Evolutionary conservation across 2,329 filamentous ascomycete genomes (phyloP), one percentile per base, ranked within the genome.

Genomic region (Hymenoscyphus fraxineus): DNA sequence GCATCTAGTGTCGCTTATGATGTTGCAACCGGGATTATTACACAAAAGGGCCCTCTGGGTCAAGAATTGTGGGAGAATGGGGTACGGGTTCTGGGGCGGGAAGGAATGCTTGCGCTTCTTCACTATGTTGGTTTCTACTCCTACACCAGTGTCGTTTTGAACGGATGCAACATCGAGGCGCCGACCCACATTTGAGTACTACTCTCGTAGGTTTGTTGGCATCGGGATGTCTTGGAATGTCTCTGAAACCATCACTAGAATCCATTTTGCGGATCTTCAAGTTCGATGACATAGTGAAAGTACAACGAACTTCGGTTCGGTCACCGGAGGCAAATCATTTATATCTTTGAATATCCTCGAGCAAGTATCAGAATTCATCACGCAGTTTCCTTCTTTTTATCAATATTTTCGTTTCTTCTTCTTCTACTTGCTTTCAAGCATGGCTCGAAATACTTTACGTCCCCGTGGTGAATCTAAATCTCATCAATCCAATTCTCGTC

Each of bases 91-190:
- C 10, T 57, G 6, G 55, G 55, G 35, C 55, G 32, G 55, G 55
- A 57, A 6, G 55, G 55, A 12, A 57, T 57, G 55, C 55, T 57
- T 57, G 55, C 55, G 1, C 55, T 57, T n/a, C 27, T 57, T 38
- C 55, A 57, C 32, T 57, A 57, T 15, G 32, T 57, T 38, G 55
- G 55, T 35, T 57, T 57, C 32, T 57, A 57, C 32, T 57, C 55
- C 27, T 57, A 57, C 32, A 57, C 55, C 32, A 57, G 55, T 38
- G 19, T 57, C 19, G 27, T 57, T n/a, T 31, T 57, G 31, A 57
- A 57, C 27, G 55, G 55, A 10, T 57, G 55, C 31, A 38, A 57
- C 15, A 57, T 57, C 55, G 16, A 57, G 31, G 55, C 55, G 12
- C 55, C 55, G 22, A 54, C 47, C 47, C 7, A 54, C 10, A 27